These are phyloP conservation scores for Erodium moschatum DNA, from an alignment of 441 rosid genomes.

Conservation along the genomic window DNA sequence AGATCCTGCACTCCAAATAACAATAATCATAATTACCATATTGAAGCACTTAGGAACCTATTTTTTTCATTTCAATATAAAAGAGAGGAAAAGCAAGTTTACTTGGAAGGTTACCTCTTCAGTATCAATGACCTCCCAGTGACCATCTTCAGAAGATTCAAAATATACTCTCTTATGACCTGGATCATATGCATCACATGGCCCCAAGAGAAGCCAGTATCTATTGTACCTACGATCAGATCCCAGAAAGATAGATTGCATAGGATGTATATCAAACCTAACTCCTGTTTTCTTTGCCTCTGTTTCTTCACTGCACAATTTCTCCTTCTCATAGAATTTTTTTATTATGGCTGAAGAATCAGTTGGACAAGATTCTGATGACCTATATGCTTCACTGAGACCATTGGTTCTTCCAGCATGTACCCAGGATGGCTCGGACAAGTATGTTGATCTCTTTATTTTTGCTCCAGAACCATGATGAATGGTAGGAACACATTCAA, in stretches of 20 bases:
- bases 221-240: constrained; percentile 94
- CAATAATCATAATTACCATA: constrained; percentile 6
- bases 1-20: constrained; percentile 51
- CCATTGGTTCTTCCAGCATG: constrained; percentile 38
- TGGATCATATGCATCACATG: constrained; percentile 70
- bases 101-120: constrained; percentile 47
- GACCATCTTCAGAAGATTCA: constrained; percentile 98
- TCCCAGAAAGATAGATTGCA: constrained; percentile 87
- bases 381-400: constrained; percentile 28
- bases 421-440: constrained; percentile 62
- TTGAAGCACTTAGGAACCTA: background rate
- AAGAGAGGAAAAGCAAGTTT: constrained; percentile 1
- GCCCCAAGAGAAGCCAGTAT: constrained; percentile 97
- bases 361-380: constrained; percentile 47
- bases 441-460: constrained; percentile 55
- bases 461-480: constrained; percentile 79
- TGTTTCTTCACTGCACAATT: constrained; percentile 21
- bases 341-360: constrained; percentile 52
- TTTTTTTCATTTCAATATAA: background rate
- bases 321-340: constrained; percentile 28
- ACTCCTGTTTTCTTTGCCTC: constrained; percentile 31
- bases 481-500: constrained; percentile 40
- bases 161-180: constrained; percentile 92
- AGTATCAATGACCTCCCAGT: constrained; percentile 84
- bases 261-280: constrained; percentile 42